These are phyloP conservation scores for Tuber microsphaerosporum DNA, from an alignment of 495 filamentous ascomycete genomes.

Conservation along the genomic window DNA sequence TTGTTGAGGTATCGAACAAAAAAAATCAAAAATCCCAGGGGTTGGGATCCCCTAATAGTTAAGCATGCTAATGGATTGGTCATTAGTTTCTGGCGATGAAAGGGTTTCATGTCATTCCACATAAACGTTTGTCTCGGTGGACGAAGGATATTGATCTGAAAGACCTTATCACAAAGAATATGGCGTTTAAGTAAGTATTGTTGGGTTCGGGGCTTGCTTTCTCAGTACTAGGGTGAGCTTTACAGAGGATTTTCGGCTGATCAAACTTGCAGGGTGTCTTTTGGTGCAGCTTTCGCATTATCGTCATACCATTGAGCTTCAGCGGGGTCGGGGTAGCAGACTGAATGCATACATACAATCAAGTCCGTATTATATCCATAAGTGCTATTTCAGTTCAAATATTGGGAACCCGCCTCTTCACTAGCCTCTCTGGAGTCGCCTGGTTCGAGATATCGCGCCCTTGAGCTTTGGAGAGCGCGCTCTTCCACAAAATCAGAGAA, in stretches of 20 bases:
- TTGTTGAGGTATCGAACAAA: constrained; percentile 31
- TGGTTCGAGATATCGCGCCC: background rate
- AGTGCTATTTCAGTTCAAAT: background rate
- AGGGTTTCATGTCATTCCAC: constrained; percentile 31
- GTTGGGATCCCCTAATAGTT: background rate
- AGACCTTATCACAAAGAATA: constrained; percentile 31
- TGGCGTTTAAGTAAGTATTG: constrained; percentile 36
- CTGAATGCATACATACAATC: background rate
- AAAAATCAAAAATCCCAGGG: background rate
- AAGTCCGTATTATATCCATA: background rate
- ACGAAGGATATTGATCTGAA: constrained; percentile 33
- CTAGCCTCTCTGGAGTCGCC: background rate
- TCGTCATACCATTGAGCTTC: background rate
- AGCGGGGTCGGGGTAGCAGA: background rate
- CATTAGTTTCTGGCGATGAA: constrained; percentile 29
- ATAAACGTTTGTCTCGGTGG: constrained; percentile 23
- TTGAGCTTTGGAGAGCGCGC: background rate
- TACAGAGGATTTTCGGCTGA: background rate
- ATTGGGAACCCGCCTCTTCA: background rate
- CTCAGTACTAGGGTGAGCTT: background rate
- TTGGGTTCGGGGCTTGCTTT: background rate
- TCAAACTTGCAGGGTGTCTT: constrained; percentile 22
- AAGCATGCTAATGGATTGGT: background rate
- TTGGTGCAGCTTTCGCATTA: constrained; percentile 22
- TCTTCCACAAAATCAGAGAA: background rate